phyloP scores from a whole-genome alignment of 2,329 filamentous ascomycete species.

The Exutisphaerella laricina region DNA sequence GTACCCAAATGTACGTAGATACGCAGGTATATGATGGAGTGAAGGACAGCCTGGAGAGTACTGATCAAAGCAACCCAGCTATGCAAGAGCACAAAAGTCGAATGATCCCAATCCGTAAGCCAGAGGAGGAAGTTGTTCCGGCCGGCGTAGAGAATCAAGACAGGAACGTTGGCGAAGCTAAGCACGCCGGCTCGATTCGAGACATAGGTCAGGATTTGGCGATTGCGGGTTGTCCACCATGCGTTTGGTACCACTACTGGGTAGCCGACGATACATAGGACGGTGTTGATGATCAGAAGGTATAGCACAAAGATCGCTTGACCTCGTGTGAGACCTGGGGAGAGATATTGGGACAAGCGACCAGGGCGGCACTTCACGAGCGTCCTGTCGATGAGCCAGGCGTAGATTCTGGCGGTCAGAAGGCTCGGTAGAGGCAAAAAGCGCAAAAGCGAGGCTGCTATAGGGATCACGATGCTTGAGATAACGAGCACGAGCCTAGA shows the following conservation, averaged over 20 bases:
- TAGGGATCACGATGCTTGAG: constrained; percentile 17
- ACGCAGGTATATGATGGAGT: constrained; percentile 38
- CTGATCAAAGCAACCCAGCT: constrained; percentile 46
- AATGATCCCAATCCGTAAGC: constrained; percentile 47
- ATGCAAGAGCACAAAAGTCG: constrained; percentile 47
- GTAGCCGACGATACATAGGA: background rate
- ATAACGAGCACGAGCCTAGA: constrained; percentile 20
- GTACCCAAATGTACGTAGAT: constrained; percentile 33
- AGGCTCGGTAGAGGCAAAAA: constrained; percentile 15
- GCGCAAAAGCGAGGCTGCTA: constrained; percentile 16
- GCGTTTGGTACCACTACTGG: background rate
- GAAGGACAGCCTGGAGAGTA: constrained; percentile 43
- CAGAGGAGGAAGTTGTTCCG: constrained; percentile 48
- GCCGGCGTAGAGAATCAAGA: constrained; percentile 42
- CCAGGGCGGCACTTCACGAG: background rate
- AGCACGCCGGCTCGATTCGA: constrained; percentile 41
- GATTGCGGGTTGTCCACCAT: background rate
- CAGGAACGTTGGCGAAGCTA: constrained; percentile 38
- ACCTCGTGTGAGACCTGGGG: constrained; percentile 23
- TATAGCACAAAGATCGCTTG: constrained; percentile 27
- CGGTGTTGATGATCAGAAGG: constrained; percentile 5
- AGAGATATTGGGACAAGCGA: background rate
- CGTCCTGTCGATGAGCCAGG: constrained; percentile 15
- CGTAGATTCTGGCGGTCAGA: constrained; percentile 12
- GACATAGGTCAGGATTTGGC: constrained; percentile 19